Conservation (phyloP, 2,329 filamentous ascomycete species). For the Rachicladosporium sp. region DNA sequence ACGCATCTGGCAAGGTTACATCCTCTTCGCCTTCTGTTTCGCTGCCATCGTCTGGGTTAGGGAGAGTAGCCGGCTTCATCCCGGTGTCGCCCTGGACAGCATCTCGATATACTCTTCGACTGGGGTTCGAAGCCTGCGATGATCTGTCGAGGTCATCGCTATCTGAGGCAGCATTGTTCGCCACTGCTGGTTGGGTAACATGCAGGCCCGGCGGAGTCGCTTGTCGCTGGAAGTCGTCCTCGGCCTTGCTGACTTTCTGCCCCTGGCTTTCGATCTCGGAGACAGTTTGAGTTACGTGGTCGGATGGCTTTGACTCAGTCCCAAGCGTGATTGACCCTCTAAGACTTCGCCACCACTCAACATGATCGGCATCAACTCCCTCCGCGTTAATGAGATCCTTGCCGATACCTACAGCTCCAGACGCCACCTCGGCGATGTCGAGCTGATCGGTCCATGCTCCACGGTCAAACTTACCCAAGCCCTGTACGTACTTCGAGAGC, state of each 20-base stretch:
- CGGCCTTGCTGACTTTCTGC: background rate
- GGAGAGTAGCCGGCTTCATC: too few relatives aligned
- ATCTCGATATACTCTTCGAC: background rate
- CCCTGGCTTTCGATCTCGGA: too few relatives aligned
- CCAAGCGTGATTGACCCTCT: background rate
- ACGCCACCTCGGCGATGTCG: background rate
- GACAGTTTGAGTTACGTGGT: background rate
- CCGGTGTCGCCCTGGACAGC: too few relatives aligned
- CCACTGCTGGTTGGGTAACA: background rate
- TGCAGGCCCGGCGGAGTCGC: conserved; percentile 14
- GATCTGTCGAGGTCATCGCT: conserved; percentile 28
- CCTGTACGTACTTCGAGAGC: conserved; percentile 42
- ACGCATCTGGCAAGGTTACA: too few relatives aligned
- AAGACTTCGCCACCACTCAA: background rate
- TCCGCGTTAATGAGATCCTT: too few relatives aligned
- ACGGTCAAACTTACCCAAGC: conserved; percentile 42
- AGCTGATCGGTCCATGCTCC: conserved; percentile 25
- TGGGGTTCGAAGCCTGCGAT: conserved; percentile 1
- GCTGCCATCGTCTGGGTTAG: too few relatives aligned
- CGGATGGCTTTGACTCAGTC: background rate
- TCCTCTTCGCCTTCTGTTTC: too few relatives aligned
- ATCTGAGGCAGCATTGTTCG: conserved; percentile 27
- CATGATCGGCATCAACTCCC: background rate
- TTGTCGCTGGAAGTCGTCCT: conserved; percentile 16
- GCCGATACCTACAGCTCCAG: too few relatives aligned